A percentile compares a stretch with the other conserved stretches of the same genome.
phyloP scores from a whole-genome alignment of 257 asterid genomes.

The Nicotiana otophora region DNA sequence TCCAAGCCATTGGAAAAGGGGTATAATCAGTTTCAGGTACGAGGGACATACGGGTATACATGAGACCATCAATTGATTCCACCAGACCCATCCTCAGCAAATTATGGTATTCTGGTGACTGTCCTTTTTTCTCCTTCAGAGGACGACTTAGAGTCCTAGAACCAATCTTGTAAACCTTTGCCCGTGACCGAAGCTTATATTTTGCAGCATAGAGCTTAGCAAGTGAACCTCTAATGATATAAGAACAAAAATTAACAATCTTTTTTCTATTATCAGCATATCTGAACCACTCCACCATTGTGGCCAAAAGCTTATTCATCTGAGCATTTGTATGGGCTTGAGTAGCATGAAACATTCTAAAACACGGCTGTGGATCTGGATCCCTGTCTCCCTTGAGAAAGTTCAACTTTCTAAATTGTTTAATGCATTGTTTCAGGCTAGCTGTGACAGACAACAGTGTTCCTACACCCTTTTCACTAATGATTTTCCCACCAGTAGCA shows the following conservation, averaged over 20 bases:
- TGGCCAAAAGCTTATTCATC: slow-evolving; percentile 83
- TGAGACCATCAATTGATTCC: slow-evolving; percentile 93
- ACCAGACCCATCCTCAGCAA: slow-evolving; percentile 88
- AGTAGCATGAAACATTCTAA: slow-evolving; percentile 97
- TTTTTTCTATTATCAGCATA: slow-evolving; percentile 96
- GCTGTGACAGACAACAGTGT: slow-evolving; percentile 91
- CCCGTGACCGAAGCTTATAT: slow-evolving; percentile 89
- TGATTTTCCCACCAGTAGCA: slow-evolving; percentile 95
- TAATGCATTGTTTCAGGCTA: slow-evolving; percentile 88
- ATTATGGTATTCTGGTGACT: slow-evolving; percentile 88
- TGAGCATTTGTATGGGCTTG: slow-evolving; percentile 98
- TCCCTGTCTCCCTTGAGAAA: slow-evolving; percentile 94
- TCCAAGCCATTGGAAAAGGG: slow-evolving; percentile 81
- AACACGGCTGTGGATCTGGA: slow-evolving; percentile 98
- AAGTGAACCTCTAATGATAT: slow-evolving; percentile 90
- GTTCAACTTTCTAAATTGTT: slow-evolving; percentile 71
- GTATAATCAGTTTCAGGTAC: slow-evolving; percentile 94
- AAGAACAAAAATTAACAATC: slow-evolving; percentile 85
- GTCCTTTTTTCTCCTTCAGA: slow-evolving; percentile 89
- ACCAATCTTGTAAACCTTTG: slow-evolving; percentile 88
- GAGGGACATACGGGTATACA: slow-evolving; percentile 87
- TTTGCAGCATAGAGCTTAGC: slow-evolving; percentile 99
- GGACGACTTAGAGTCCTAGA: slow-evolving; percentile 84
- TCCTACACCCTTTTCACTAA: slow-evolving; percentile 95
- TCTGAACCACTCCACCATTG: slow-evolving; percentile 96